Percentiles rank a stretch among this genome's conserved stretches.
These are phyloP conservation scores for Colletotrichum cuscutae DNA, from an alignment of 2,329 filamentous ascomycete species.

Conservation along the genomic window DNA sequence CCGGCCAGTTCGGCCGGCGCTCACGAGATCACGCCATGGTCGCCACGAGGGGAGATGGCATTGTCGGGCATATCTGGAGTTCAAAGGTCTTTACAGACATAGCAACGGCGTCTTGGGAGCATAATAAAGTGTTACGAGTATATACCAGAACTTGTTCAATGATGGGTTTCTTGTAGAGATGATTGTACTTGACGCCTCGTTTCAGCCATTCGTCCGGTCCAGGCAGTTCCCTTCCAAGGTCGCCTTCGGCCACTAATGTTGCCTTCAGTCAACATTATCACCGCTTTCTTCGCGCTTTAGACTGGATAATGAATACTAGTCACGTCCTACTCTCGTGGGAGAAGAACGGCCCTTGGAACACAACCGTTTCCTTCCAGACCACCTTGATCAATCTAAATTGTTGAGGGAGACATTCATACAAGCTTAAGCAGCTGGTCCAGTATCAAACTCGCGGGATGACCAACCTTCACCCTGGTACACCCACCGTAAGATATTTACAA, in stretches of 20 bases:
- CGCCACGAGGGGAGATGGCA: conserved; percentile 23
- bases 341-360: no score
- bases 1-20: conserved; percentile 7
- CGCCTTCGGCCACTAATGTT: no score
- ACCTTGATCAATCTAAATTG: no score
- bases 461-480: no score
- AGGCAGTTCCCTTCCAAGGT: background rate
- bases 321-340: background rate
- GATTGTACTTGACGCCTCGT: background rate
- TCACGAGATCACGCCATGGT: conserved; percentile 34
- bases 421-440: no score
- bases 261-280: background rate
- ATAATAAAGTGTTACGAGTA: conserved; percentile 32
- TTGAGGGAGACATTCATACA: no score
- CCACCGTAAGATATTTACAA: no score
- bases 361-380: no score
- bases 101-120: conserved; percentile 34
- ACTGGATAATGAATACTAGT: background rate
- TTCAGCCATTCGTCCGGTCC: background rate
- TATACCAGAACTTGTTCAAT: background rate
- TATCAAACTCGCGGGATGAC: no score
- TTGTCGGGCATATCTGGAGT: conserved; percentile 33
- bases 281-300: background rate
- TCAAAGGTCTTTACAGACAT: conserved; percentile 34
- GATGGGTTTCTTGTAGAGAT: background rate